Evolutionary conservation across 148 eudicot species (phyloP).

Genomic region (Fagopyrum tataricum): DNA sequence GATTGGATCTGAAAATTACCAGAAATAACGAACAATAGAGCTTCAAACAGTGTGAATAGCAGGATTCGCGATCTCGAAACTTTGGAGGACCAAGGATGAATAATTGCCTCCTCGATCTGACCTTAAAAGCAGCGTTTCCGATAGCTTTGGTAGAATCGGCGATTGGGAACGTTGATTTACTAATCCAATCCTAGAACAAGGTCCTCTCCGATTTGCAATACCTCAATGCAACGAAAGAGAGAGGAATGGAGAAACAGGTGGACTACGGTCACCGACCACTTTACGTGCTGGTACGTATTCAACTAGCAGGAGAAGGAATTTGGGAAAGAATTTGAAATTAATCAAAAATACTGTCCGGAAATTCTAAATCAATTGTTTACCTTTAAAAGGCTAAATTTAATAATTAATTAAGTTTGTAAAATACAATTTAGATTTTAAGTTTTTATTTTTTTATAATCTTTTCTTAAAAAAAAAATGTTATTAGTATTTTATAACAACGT

Average conservation of each 20-base stretch:
- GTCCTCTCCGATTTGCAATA: neutral
- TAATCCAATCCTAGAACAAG: slow-evolving; percentile 3
- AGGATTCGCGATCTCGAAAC: slow-evolving; percentile 14
- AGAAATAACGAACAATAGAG: neutral
- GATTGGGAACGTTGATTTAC: neutral
- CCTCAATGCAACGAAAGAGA: neutral
- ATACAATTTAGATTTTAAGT: no score
- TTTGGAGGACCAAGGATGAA: neutral
- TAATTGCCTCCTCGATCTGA: slow-evolving; percentile 13
- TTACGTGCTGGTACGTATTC: slow-evolving; percentile 7
- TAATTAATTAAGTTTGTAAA: no score
- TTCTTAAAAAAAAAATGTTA: no score
- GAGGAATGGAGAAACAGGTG: neutral
- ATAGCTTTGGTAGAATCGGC: neutral
- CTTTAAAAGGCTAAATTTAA: neutral
- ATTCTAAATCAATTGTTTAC: neutral
- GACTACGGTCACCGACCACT: neutral
- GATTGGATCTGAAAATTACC: slow-evolving; percentile 7
- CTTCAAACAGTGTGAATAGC: neutral
- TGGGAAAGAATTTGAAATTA: neutral
- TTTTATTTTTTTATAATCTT: no score
- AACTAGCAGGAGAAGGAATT: neutral
- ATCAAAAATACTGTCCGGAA: neutral
- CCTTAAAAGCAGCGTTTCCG: slow-evolving; percentile 22
- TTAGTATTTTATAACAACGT: no score